These are phyloP conservation scores for Phytophthora constricta DNA, from an alignment of 352 stramenopile genomes.

Conservation along the genomic window DNA sequence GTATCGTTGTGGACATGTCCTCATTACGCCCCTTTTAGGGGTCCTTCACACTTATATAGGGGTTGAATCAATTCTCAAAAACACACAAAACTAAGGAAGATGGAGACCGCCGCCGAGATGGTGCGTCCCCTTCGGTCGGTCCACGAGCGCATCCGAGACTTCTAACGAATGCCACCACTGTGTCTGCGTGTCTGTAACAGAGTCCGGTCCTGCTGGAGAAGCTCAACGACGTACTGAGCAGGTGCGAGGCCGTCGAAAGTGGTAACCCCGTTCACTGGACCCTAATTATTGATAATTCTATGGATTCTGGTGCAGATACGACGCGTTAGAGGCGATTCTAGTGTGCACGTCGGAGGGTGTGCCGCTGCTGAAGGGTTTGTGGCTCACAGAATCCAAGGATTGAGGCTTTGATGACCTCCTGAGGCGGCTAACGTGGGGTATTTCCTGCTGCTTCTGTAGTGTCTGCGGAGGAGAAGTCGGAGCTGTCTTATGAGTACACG, in stretches of 20 bases:
- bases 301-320: constrained; percentile 53
- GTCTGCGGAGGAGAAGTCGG: constrained; percentile 48
- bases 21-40: no score
- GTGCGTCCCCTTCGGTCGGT: constrained; percentile 9
- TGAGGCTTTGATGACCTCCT: neutral
- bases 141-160: neutral
- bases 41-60: no score
- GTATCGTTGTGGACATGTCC: no score
- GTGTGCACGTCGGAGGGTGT: constrained; percentile 83
- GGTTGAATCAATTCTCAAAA: no score
- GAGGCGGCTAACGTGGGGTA: neutral
- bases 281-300: neutral
- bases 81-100: no score
- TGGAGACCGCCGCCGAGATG: constrained; percentile 44
- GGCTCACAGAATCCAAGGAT: neutral
- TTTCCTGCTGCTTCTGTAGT: constrained; percentile 36
- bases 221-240: constrained; percentile 62
- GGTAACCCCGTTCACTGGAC: neutral
- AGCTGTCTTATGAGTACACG: constrained; percentile 69
- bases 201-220: constrained; percentile 71
- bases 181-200: constrained; percentile 20
- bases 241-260: constrained; percentile 29
- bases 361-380: constrained; percentile 67
- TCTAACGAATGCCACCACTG: neutral
- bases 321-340: constrained; percentile 77